Conservation (phyloP, 805 yeast genomes). For the Kluyveromyces siamensis region DNA sequence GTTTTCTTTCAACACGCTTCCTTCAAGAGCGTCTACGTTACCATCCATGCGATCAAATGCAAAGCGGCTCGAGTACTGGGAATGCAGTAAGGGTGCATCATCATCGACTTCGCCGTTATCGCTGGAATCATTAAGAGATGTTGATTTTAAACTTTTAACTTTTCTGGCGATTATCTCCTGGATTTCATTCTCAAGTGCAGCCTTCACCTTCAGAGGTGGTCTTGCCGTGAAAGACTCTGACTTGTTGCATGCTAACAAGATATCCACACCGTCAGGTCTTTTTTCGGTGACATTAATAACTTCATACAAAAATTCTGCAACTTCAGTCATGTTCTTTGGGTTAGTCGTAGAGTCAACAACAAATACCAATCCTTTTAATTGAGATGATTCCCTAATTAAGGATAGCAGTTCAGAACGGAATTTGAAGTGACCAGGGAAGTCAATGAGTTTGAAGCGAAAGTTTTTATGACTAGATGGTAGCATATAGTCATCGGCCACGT, state of each 20-base stretch:
- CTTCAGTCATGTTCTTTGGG: conserved; percentile 37
- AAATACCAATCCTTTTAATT: conserved; percentile 60
- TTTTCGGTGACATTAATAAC: conserved; percentile 54
- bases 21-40: conserved; percentile 58
- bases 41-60: conserved; percentile 65
- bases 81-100: conserved; percentile 19
- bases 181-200: conserved; percentile 55
- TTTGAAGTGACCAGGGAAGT: conserved; percentile 85
- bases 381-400: conserved; percentile 35
- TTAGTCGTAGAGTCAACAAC: conserved; percentile 68
- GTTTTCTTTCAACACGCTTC: conserved; percentile 56
- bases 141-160: conserved; percentile 33
- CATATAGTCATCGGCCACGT: conserved; percentile 27
- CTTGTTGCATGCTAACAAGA: conserved; percentile 76
- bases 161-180: conserved; percentile 40
- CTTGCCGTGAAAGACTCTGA: conserved; percentile 77
- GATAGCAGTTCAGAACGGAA: conserved; percentile 48
- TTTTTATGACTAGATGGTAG: conserved; percentile 33
- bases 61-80: conserved; percentile 34
- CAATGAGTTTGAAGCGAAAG: conserved; percentile 47
- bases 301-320: conserved; percentile 51
- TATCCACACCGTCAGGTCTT: conserved; percentile 59
- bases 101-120: conserved; percentile 18
- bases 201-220: conserved; percentile 53
- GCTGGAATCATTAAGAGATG: conserved; percentile 21